Conservation (phyloP, 2,329 filamentous ascomycete species). For the Hymenoscyphus fructigenus region DNA sequence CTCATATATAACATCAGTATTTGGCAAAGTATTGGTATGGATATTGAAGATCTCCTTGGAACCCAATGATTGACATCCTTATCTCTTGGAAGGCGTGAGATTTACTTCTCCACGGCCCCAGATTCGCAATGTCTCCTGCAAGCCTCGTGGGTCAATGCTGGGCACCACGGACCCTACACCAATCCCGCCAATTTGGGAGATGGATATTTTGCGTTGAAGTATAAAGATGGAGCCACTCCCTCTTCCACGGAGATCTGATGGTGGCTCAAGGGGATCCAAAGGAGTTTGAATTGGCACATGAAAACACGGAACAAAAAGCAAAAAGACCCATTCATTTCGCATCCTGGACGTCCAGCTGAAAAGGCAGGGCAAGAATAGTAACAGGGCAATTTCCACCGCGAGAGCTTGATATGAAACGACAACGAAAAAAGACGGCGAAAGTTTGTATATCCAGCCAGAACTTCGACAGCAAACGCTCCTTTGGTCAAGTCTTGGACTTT, state of each 20-base stretch:
- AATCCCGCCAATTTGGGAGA: not conserved
- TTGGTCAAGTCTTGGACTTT: not conserved
- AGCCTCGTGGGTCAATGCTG: not conserved
- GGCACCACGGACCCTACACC: not conserved
- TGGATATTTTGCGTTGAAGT: not conserved
- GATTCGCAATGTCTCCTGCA: constrained; percentile 5
- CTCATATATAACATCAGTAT: constrained; percentile 8
- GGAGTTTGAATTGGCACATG: not conserved
- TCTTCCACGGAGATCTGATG: constrained; percentile 15
- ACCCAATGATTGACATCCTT: not conserved
- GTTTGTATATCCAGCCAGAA: not conserved
- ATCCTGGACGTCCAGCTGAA: not conserved
- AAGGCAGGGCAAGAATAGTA: not conserved
- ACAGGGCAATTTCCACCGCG: not conserved
- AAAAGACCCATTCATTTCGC: not conserved
- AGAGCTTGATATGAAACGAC: not conserved
- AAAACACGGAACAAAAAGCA: not conserved
- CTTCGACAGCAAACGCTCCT: not conserved
- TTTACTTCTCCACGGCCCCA: constrained; percentile 12
- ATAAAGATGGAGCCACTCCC: constrained; percentile 5
- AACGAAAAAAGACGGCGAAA: not conserved
- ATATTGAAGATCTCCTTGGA: constrained; percentile 12
- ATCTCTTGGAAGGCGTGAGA: constrained; percentile 7
- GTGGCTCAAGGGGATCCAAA: not conserved
- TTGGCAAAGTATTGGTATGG: not conserved